Evolutionary conservation across 2,329 filamentous ascomycete genomes (phyloP), one percentile per base, ranked within the genome.

Genomic region (Xylaria sp.): DNA sequence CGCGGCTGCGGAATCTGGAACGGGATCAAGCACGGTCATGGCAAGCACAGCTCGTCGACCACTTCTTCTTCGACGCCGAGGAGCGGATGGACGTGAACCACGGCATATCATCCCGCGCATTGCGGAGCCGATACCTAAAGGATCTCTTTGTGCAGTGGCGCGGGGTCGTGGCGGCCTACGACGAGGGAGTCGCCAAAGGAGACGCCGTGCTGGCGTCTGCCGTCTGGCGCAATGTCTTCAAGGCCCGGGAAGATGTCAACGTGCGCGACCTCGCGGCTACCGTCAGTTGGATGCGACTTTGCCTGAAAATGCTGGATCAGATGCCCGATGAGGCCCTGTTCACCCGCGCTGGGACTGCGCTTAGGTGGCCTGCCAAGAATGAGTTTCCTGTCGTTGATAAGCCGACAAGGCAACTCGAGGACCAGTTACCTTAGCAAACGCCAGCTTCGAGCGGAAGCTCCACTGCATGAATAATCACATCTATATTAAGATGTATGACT

Each of bases 91-190:
- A 92, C 70, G 85, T 92, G 71, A 88, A 91, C 79, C 95, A 97
- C 85, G 91, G 91, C 73, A 86, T 91, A 81, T 82, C 83, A 37
- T 88, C 88, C 68, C 84, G 86, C 63, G 84, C 84, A 34, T 82
- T 90, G 73, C 86, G 90, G 48, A 88, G 90, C 80, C 86, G 86
- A 72, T 90, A 91, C 80, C 86, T 92, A 63, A 97, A 98, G 81
- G 95, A 98, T 80, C 87, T 98, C 68, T 98, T 96, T 76, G 86
- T 94, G 69, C 94, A 97, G 82, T 99, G 95, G 93, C 90, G 96
- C 65, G 96, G 94, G 37, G 84, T 94, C 64, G 85, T 97, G 25
- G 87, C 94, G 8, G 93, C 94, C 1, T 96, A 94, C 79, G 93
- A 97, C 78, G 93, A 96, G 83, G 93, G 92, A 0, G 78, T 97